Conservation (phyloP, 805 yeast species). For the Wickerhamiella domercqiae region DNA sequence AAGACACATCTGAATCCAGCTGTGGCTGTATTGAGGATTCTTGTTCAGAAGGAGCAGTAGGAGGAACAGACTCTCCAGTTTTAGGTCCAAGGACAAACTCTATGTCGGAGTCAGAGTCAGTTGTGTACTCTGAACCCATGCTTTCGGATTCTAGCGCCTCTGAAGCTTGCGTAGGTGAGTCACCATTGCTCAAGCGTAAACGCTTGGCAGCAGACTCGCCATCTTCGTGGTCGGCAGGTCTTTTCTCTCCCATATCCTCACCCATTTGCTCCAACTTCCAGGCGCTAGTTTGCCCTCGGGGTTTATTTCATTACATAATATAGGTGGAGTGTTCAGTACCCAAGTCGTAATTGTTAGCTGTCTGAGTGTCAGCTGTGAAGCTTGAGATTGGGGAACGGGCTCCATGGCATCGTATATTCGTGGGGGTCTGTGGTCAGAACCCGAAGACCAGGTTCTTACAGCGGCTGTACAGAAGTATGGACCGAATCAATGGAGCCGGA, state of each 20-base stretch:
- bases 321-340: no score
- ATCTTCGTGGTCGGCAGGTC: constrained; percentile 33
- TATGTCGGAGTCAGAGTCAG: constrained; percentile 43
- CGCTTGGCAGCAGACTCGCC: constrained; percentile 29
- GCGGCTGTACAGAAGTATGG: constrained; percentile 93
- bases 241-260: no score
- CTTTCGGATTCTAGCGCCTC: no score
- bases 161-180: no score
- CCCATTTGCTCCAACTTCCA: no score
- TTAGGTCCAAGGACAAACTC: constrained; percentile 55
- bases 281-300: no score
- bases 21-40: constrained; percentile 9
- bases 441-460: constrained; percentile 68
- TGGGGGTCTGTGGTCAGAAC: constrained; percentile 83
- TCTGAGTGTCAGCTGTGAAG: no score
- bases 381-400: no score
- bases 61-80: constrained; percentile 16
- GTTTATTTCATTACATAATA: no score
- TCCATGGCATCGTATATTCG: constrained; percentile 46
- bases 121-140: not conserved
- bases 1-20: constrained; percentile 17
- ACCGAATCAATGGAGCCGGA: constrained; percentile 85
- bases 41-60: constrained; percentile 14
- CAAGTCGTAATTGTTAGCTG: no score
- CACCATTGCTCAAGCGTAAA: no score